These are phyloP conservation scores for Cryptococcus maquisensis DNA, from an alignment of 1,284 basidiomycete genomes.

Conservation along the genomic window DNA sequence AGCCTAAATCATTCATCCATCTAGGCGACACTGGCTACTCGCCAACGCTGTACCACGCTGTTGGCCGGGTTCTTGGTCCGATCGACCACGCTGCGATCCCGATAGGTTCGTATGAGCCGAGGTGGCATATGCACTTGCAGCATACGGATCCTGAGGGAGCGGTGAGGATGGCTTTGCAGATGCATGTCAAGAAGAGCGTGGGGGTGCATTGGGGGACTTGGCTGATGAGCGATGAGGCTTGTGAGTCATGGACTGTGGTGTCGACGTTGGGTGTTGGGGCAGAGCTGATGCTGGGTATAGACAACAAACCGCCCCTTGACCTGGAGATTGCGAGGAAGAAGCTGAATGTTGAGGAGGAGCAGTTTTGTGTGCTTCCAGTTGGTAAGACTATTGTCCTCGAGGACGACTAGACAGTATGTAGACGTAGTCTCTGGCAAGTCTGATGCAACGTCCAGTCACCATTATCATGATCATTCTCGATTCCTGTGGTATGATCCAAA, in stretches of 20 bases:
- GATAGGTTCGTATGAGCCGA: conserved; percentile 50
- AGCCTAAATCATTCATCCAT: conserved; percentile 47
- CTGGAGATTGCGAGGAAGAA: conserved; percentile 35
- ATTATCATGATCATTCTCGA: neutral
- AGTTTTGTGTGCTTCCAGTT: conserved; percentile 35
- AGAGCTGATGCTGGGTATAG: conserved; percentile 7
- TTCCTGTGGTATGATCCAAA: too few species aligned
- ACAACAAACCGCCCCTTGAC: conserved; percentile 42
- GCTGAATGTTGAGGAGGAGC: conserved; percentile 29
- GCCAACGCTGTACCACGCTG: conserved; percentile 47
- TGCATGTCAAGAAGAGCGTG: conserved; percentile 40
- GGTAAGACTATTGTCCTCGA: conserved; percentile 41
- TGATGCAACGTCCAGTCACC: neutral
- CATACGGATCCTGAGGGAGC: conserved; percentile 50
- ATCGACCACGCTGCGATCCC: conserved; percentile 51
- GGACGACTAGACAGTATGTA: neutral
- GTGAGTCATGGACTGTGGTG: conserved; percentile 27
- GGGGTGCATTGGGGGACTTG: conserved; percentile 54
- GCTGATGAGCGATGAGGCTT: conserved; percentile 50
- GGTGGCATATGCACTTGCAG: conserved; percentile 49
- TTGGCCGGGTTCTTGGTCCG: conserved; percentile 49
- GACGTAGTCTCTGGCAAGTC: neutral
- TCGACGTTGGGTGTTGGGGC: neutral
- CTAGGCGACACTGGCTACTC: conserved; percentile 51
- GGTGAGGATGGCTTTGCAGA: conserved; percentile 45